A percentile compares a stretch with the other conserved stretches of the same genome.
These are phyloP conservation scores for Zymoseptoria ardabiliae DNA, from an alignment of 2,329 filamentous ascomycete species.

Conservation along the genomic window DNA sequence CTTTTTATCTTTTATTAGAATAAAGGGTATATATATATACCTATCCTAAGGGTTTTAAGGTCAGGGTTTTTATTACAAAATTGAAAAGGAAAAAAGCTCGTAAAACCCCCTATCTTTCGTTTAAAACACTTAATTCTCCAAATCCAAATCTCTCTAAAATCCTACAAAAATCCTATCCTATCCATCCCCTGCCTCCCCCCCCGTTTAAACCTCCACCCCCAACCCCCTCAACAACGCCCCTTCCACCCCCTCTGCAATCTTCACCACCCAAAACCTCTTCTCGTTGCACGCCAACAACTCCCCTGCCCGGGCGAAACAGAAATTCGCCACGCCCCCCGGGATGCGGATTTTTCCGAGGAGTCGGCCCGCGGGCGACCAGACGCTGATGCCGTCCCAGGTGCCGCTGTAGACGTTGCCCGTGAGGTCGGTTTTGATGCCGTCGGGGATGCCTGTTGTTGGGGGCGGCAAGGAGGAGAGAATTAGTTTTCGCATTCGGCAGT, in stretches of 20 bases:
- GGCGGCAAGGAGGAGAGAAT: background rate
- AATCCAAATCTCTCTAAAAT: too few species aligned
- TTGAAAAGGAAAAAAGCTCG: too few species aligned
- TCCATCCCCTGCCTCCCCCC: background rate
- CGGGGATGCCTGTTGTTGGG: conserved; percentile 44
- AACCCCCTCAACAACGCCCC: conserved; percentile 24
- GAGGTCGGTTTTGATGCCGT: conserved; percentile 51
- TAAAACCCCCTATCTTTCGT: too few species aligned
- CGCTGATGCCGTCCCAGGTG: conserved; percentile 48
- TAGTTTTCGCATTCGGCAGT: background rate
- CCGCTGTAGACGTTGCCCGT: conserved; percentile 51
- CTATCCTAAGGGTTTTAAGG: too few species aligned
- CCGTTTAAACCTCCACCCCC: conserved; percentile 16
- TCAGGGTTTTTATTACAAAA: too few species aligned
- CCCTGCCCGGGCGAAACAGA: conserved; percentile 24
- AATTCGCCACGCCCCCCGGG: conserved; percentile 32
- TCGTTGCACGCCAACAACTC: conserved; percentile 24
- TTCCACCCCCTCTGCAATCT: conserved; percentile 12
- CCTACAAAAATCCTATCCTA: background rate
- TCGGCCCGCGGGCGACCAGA: conserved; percentile 45
- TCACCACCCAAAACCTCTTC: conserved; percentile 20
- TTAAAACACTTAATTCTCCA: too few species aligned
- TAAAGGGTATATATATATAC: too few species aligned
- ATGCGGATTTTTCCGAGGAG: conserved; percentile 53
- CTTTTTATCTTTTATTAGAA: too few species aligned